Percentiles rank a stretch among this genome's conserved stretches.
phyloP scores from a whole-genome alignment of 129 eudicot genomes.

The Oenanthe sinensis region DNA sequence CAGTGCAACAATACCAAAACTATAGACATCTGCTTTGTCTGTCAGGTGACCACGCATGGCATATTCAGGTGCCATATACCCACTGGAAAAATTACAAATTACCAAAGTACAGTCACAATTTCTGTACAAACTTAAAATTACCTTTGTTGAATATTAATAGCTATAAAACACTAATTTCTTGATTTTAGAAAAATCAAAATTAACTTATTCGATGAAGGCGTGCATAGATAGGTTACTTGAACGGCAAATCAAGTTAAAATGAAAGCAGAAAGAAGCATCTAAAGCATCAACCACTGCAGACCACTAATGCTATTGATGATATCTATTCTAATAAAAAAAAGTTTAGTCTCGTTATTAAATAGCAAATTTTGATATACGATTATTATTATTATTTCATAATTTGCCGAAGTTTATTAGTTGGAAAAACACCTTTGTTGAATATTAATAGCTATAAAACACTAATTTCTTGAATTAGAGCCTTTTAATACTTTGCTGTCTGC shows the following conservation, averaged over 20 bases:
- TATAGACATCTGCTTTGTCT: conserved; percentile 55
- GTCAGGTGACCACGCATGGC: conserved; percentile 53
- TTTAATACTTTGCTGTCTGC: not conserved
- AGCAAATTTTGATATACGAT: too few relatives aligned
- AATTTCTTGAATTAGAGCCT: not conserved
- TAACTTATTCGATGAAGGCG: not conserved
- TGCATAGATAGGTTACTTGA: not conserved
- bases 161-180: too few relatives aligned
- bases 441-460: not conserved
- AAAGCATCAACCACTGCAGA: too few relatives aligned
- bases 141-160: too few relatives aligned
- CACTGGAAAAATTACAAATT: conserved; percentile 18
- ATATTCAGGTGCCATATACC: conserved; percentile 65
- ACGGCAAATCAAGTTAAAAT: not conserved
- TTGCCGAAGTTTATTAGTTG: not conserved
- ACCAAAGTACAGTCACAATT: not conserved
- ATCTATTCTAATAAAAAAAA: too few relatives aligned
- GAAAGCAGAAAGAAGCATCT: not conserved
- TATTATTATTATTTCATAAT: not conserved
- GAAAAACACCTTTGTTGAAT: too few relatives aligned
- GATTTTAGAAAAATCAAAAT: too few relatives aligned
- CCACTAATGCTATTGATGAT: too few relatives aligned
- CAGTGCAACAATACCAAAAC: conserved; percentile 42
- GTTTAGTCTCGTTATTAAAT: too few relatives aligned
- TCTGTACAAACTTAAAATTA: not conserved